Evolutionary conservation across 169 alveolate genomes (phyloP).

Genomic region (Cryptosporidium sp.): DNA sequence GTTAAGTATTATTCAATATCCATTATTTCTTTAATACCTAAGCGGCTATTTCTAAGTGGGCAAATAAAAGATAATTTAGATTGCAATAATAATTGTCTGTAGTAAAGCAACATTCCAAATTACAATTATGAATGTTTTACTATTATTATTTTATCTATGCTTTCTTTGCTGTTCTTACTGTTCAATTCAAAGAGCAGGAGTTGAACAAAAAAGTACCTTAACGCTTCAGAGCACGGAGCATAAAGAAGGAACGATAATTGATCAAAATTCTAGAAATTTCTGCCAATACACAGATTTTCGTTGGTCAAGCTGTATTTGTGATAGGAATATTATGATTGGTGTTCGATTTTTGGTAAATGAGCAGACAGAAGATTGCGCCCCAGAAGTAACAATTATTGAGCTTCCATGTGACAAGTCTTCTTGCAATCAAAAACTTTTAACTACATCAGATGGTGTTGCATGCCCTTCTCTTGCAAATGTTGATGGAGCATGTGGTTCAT

Average conservation of each 20-base stretch:
- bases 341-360: constrained; percentile 1
- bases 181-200: constrained; percentile 46
- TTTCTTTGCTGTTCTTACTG: not conserved
- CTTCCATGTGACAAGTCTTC: constrained; percentile 67
- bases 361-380: constrained; percentile 5
- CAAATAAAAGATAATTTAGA: constrained; percentile 19
- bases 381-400: constrained; percentile 35
- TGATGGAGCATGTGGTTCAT: constrained; percentile 37
- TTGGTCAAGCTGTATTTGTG: constrained; percentile 73
- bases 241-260: not conserved
- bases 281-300: constrained; percentile 68
- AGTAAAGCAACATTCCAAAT: not conserved
- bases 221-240: constrained; percentile 1
- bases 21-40: constrained; percentile 1
- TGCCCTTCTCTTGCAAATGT: constrained; percentile 71
- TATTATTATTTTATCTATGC: not conserved
- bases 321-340: constrained; percentile 34
- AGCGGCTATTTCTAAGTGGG: constrained; percentile 69
- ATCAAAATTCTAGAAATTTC: not conserved
- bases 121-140: constrained; percentile 3
- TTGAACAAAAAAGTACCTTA: not conserved
- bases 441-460: constrained; percentile 65
- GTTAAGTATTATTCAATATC: not conserved
- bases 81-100: constrained; percentile 25
- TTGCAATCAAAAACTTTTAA: constrained; percentile 48